phyloP scores from a whole-genome alignment of 1,139 yeast genomes.

The Lodderomyces pseudojiufengensis region DNA sequence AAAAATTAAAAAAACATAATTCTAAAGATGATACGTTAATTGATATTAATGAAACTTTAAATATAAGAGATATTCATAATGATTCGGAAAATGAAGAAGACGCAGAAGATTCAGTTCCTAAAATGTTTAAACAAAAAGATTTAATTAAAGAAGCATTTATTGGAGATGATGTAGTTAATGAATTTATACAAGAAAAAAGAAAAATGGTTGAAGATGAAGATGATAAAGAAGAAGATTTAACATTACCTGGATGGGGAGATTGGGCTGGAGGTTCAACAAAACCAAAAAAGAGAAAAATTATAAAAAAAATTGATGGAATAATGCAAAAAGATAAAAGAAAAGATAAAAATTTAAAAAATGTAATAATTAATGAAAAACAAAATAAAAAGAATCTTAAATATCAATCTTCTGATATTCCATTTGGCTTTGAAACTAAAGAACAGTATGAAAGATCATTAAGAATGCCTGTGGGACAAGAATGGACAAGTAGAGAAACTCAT shows the following conservation, averaged over 20 bases:
- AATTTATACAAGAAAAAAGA: conserved; percentile 72
- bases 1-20: conserved; percentile 40
- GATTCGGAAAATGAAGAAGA: conserved; percentile 32
- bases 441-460: conserved; percentile 92
- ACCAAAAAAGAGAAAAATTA: conserved; percentile 57
- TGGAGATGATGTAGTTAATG: conserved; percentile 87
- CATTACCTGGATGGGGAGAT: conserved; percentile 94
- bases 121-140: conserved; percentile 73
- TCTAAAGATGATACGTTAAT: conserved; percentile 40
- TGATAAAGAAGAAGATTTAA: conserved; percentile 78
- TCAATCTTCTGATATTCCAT: conserved; percentile 84
- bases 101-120: conserved; percentile 32
- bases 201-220: conserved; percentile 73
- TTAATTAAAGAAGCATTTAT: conserved; percentile 91
- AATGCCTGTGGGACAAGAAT: conserved; percentile 97
- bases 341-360: conserved; percentile 73
- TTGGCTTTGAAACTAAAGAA: conserved; percentile 88
- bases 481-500: conserved; percentile 87
- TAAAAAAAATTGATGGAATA: conserved; percentile 71
- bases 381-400: conserved; percentile 83
- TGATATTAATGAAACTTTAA: conserved; percentile 44
- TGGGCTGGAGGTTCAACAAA: conserved; percentile 65
- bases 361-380: conserved; percentile 83
- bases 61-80: conserved; percentile 25
- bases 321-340: conserved; percentile 65